Conservation (phyloP, 2,329 filamentous ascomycete genomes). For the Eurotiales sp. region DNA sequence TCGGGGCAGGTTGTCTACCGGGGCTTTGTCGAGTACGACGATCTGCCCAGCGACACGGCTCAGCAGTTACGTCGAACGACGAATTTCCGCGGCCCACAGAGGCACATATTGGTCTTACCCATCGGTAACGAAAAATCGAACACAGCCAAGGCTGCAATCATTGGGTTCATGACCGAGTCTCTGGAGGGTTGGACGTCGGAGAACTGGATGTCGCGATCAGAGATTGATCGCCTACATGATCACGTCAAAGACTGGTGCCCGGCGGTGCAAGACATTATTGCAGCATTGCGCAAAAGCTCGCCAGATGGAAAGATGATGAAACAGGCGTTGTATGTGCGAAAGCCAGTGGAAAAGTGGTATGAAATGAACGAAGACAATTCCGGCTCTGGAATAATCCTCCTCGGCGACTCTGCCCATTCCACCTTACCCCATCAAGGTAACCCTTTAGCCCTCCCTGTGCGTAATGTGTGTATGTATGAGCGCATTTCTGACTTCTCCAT, state of each 20-base stretch:
- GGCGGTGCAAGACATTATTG: slow-evolving; percentile 30
- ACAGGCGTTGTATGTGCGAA: slow-evolving; percentile 31
- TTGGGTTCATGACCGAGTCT: slow-evolving; percentile 36
- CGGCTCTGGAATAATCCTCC: slow-evolving; percentile 28
- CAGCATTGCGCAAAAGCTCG: slow-evolving; percentile 26
- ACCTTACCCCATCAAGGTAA: slow-evolving; percentile 33
- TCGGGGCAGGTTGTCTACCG: slow-evolving; percentile 36
- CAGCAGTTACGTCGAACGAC: slow-evolving; percentile 29
- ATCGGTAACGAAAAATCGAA: slow-evolving; percentile 33
- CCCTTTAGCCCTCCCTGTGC: too few relatives aligned
- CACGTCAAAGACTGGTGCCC: slow-evolving; percentile 32
- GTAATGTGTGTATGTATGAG: too few relatives aligned
- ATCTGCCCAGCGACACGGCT: slow-evolving; percentile 27
- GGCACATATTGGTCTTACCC: slow-evolving; percentile 32
- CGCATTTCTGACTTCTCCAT: not conserved
- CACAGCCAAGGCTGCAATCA: slow-evolving; percentile 29
- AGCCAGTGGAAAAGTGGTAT: slow-evolving; percentile 29
- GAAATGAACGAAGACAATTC: slow-evolving; percentile 22
- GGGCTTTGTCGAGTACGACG: slow-evolving; percentile 32
- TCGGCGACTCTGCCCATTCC: slow-evolving; percentile 32
- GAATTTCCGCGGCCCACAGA: slow-evolving; percentile 30
- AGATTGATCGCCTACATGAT: slow-evolving; percentile 29
- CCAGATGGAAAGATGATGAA: slow-evolving; percentile 30
- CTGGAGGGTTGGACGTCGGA: slow-evolving; percentile 34
- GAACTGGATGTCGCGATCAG: slow-evolving; percentile 34